Evolutionary conservation across 805 yeast species (phyloP).

Genomic region (Wickerhamiella galacta): DNA sequence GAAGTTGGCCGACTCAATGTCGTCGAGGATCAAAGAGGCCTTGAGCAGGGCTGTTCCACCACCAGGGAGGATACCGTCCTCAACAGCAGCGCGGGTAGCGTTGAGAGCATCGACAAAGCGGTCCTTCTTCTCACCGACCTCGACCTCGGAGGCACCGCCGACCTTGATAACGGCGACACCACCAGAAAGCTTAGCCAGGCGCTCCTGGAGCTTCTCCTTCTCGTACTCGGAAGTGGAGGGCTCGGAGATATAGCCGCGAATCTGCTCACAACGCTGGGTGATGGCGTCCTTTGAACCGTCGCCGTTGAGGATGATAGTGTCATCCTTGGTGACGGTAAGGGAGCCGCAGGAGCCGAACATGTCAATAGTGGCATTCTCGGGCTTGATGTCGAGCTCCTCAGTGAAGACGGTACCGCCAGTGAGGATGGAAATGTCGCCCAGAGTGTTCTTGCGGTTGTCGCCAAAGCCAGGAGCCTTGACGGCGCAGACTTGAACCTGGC

Average conservation of each 20-base stretch:
- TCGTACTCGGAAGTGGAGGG: slow-evolving; percentile 70
- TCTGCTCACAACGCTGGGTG: slow-evolving; percentile 81
- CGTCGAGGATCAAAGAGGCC: slow-evolving; percentile 64
- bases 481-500: slow-evolving; percentile 93
- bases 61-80: slow-evolving; percentile 97
- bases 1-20: slow-evolving; percentile 64
- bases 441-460: slow-evolving; percentile 91
- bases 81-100: slow-evolving; percentile 97
- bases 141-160: slow-evolving; percentile 94
- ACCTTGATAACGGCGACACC: slow-evolving; percentile 98
- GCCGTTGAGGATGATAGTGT: slow-evolving; percentile 86
- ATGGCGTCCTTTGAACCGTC: slow-evolving; percentile 72
- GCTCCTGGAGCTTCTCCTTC: slow-evolving; percentile 90
- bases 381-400: slow-evolving; percentile 88
- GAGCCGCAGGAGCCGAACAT: slow-evolving; percentile 85
- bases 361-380: slow-evolving; percentile 83
- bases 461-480: slow-evolving; percentile 99
- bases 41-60: slow-evolving; percentile 97
- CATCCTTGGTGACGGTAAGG: slow-evolving; percentile 85
- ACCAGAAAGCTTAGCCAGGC: slow-evolving; percentile 90
- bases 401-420: slow-evolving; percentile 82
- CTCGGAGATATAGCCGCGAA: slow-evolving; percentile 64
- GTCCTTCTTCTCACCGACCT: slow-evolving; percentile 98
- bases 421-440: slow-evolving; percentile 87
- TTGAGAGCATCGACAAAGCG: slow-evolving; percentile 96